Base-by-base conservation (phyloP, 441 rosid species). In the Corymbia calophylla region DNA sequence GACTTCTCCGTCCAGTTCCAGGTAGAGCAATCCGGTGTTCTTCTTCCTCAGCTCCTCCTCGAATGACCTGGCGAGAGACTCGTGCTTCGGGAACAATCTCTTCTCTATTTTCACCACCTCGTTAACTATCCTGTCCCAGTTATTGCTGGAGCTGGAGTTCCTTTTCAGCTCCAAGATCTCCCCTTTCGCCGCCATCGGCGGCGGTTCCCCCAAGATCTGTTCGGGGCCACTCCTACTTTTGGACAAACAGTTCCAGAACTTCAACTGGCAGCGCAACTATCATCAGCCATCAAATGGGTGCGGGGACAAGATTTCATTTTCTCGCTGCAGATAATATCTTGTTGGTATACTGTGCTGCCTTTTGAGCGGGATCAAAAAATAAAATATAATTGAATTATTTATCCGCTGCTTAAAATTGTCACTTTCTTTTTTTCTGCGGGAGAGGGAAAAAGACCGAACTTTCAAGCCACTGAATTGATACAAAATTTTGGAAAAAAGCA, bases 61-160 rank as follows among this genome's bases (percentile, higher is more conserved):
- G 66, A 97, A 96, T 32, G 91, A 93, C 58, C 90, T 90, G 85
- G 97, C 93, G 27, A 94, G 96, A 7, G 99, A 97, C 91, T 95
- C 99, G 87, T 96, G 98, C 89, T 97, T 94, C 23, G 98, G 99
- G 90, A 96, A 95, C 49, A 95, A 90, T 88, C 93, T 95, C 89
- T 91, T 94, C 93, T 97, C 99, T 88, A 96, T 90, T 90, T 92
- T 96, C 92, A 95, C 96, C 12, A 95, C 95, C 88, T 95, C 97
- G 16, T 91, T 95, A 88, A 95, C 93, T 17, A 91, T 91, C 35
- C 88, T 92, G 3, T 66, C 92, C 93, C 93, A 93, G 53, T 91
- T 73, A 23, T 23, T 77, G 84, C 48, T 44, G 84, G n/a, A 8
- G 47, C 35, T 39, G 8, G 97, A 93, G 89, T 92, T 95, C 90